Base-by-base conservation (phyloP, 129 eudicot genomes). In the Calendula officinalis region DNA sequence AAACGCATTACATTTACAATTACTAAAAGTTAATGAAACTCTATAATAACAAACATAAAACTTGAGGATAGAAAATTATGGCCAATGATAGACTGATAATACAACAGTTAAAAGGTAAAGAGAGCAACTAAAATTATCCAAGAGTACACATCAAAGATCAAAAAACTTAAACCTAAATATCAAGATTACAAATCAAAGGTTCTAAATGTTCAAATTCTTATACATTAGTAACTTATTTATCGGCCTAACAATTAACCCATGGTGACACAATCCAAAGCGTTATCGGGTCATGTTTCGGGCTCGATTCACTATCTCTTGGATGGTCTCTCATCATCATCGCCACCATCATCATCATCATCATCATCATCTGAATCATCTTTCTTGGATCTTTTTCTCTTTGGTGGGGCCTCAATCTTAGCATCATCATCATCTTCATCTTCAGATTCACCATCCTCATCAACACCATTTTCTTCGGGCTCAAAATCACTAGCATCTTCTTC, bases 401-500 rank as follows among this genome's bases (percentile, higher is more conserved):
- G 57, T 36, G 89, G 86, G 7, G 85, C 84, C 61, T 86, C 90
- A 2, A 63, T 63, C 78, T 81, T 82, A 3, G 68, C 89, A 63
- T 60, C 82, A 11, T 42, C 78, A 13, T 71, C 88, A 2, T 76
- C 82, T 3, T n/a, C n/a, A n/a, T 83, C 95, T 3, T 76, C 90
- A 0, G 84, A 85, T 7, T 77, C 90, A 15, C 67, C 55, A 11
- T 80, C 84, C 6, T 74, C 92, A 14, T 73, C 91, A 12, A 67
- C 92, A 2, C 86, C 94, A 48, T 84, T 84, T 77, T 86, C 95
- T 32, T 84, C 73, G 6, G 90, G 95, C 67, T 90, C 97, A 45
- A 86, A 90, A 62, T 86, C 97, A 39, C 92, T 86, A 33, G 95
- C 87, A 65, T 90, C 90, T 77, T 84, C 95, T 69, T 90, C 97